A percentile compares a stretch with the other conserved stretches of the same genome.
These are phyloP conservation scores for Botrytis hyacinthi DNA, from an alignment of 2,329 filamentous ascomycete genomes.

Conservation along the genomic window DNA sequence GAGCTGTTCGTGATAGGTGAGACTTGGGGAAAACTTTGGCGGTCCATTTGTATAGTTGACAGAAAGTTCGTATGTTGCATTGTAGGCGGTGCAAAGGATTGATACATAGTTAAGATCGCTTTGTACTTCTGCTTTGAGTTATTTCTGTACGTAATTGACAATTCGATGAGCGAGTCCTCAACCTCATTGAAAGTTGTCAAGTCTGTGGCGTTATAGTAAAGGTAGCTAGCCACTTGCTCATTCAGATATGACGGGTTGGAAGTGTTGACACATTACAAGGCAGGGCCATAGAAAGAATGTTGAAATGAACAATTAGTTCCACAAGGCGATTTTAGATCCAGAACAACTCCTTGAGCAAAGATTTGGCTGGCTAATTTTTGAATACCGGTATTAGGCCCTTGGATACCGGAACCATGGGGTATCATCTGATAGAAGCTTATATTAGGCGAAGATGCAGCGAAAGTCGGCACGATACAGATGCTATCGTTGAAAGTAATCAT, in stretches of 20 bases:
- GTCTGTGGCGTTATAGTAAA: not conserved
- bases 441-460: not conserved
- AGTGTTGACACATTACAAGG: not conserved
- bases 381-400: not conserved
- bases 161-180: not conserved
- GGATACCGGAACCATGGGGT: not conserved
- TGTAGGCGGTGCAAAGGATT: not conserved
- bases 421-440: slow-evolving; percentile 6
- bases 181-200: not conserved
- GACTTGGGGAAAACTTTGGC: not conserved
- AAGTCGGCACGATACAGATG: not conserved
- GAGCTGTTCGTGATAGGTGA: not conserved
- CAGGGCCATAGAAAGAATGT: not conserved
- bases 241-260: not conserved
- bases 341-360: not conserved
- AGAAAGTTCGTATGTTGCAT: not conserved
- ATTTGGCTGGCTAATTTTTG: slow-evolving; percentile 5
- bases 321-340: not conserved
- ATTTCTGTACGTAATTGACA: not conserved
- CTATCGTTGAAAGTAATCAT: not conserved
- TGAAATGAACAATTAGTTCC: not conserved
- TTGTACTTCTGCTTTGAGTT: not conserved
- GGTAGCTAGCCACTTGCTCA: not conserved
- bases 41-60: not conserved
- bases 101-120: not conserved